phyloP scores from a whole-genome alignment of 2,329 filamentous ascomycete genomes.

The Aspergillus intermedius region DNA sequence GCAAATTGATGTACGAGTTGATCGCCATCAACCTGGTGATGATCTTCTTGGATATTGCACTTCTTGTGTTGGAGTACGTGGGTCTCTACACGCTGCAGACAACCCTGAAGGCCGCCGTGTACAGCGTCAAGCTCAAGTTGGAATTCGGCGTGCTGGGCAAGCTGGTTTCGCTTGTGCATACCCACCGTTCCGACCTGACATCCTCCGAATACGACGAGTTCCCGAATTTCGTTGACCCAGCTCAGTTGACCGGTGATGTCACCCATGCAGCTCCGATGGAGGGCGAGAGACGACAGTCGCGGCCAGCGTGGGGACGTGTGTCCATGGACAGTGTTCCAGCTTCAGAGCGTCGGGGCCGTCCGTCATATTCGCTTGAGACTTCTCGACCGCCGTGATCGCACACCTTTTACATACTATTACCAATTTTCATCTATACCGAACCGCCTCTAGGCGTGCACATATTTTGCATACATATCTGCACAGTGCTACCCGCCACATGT shows the following conservation, averaged over 20 bases:
- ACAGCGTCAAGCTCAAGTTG: conserved; percentile 46
- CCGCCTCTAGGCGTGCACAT: not conserved
- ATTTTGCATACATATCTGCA: not conserved
- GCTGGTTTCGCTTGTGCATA: conserved; percentile 35
- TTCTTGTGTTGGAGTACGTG: conserved; percentile 40
- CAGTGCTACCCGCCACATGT: too few relatives aligned
- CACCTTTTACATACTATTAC: not conserved
- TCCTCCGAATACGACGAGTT: conserved; percentile 29
- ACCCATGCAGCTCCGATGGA: conserved; percentile 27
- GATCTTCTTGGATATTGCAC: conserved; percentile 40
- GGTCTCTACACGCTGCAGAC: conserved; percentile 40
- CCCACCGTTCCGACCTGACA: conserved; percentile 22
- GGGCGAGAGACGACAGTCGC: conserved; percentile 6
- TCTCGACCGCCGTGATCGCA: conserved; percentile 12
- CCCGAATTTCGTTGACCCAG: conserved; percentile 37
- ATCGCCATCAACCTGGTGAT: conserved; percentile 45
- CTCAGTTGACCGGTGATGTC: conserved; percentile 32
- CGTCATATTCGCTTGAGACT: conserved; percentile 12
- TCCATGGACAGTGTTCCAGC: conserved; percentile 25
- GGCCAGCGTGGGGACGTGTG: conserved; percentile 17
- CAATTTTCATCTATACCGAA: too few relatives aligned
- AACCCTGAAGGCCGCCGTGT: conserved; percentile 41
- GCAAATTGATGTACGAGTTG: conserved; percentile 42
- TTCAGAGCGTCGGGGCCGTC: conserved; percentile 17
- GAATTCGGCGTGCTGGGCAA: conserved; percentile 45